Evolutionary conservation across 257 asterid species (phyloP).

Genomic region (Scutellaria galericulata): DNA sequence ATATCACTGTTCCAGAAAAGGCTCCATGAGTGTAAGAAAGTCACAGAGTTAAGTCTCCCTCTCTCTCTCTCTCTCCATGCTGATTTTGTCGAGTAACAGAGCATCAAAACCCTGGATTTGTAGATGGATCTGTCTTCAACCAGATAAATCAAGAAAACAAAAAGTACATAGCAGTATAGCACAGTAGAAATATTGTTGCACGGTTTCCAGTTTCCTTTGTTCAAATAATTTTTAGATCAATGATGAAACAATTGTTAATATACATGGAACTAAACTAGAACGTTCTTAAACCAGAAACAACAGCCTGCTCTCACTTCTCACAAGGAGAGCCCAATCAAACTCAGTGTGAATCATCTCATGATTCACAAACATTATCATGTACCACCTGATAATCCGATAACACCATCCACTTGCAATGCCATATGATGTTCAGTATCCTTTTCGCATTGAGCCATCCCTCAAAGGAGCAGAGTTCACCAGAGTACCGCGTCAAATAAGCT

Average conservation of each 20-base stretch:
- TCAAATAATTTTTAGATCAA: conserved; percentile 29
- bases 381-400: conserved; percentile 12
- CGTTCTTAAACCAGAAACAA: conserved; percentile 16
- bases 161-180: background rate
- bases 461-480: conserved; percentile 2
- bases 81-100: background rate
- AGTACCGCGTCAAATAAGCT: background rate
- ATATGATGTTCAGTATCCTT: conserved; percentile 23
- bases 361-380: conserved; percentile 22
- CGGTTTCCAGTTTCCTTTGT: background rate
- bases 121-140: background rate
- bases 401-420: conserved; percentile 24
- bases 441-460: conserved; percentile 19
- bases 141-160: background rate
- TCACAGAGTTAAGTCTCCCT: background rate
- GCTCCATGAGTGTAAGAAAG: background rate
- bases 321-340: conserved; percentile 17
- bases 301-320: background rate
- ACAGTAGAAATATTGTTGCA: background rate
- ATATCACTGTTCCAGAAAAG: conserved; percentile 45
- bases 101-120: background rate
- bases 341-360: background rate
- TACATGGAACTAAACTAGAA: conserved; percentile 34
- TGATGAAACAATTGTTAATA: conserved; percentile 23
- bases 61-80: background rate